Evolutionary conservation across 306 rosid genomes (phyloP), one percentile per base, ranked within the genome.

Genomic region (Cucurbita moschata): DNA sequence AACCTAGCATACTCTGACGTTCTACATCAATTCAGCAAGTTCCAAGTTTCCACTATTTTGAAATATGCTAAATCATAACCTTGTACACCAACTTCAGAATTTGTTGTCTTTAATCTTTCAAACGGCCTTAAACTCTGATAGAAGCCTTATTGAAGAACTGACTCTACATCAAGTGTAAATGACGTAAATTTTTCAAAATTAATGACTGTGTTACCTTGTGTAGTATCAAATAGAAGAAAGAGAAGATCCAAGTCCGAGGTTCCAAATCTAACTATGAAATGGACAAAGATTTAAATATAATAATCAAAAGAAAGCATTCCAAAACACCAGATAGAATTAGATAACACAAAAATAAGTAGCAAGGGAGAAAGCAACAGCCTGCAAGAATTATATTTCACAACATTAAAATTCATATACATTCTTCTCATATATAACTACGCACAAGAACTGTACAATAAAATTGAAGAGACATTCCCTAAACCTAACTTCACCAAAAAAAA

Each of bases 401-500:
- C 60, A 82, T 84, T 76, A 82, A 74, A 77, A 79, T 83, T 82
- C 84, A 88, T 86, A 82, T 85, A 87, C 86, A 87, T 80, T 82
- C 79, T 75, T 87, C 69, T 78, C 76, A 60, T 72, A 67, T 79
- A 75, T 40, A 13, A 77, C 83, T 75, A 73, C 61, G 60, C 81
- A 83, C 77, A 79, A 81, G 80, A 85, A 83, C 97, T 94, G 83
- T 86, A 89, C 96, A 87, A 80, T 43, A 77, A 80, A 73, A 77
- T 78, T 59, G 67, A 62, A 70, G 72, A 80, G 81, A 80, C 75
- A 81, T 69, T 57, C 84, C 79, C 85, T 86, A 83, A 58, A 80
- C 82, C 92, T 90, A 89, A 89, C 98, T 87, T 89, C 78, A 84
- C 78, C 86, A 81, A 79, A 87, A 83, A 87, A 82, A 49, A 60